Conservation (phyloP, 2,329 filamentous ascomycete species). For the Tolypocladium paradoxum region DNA sequence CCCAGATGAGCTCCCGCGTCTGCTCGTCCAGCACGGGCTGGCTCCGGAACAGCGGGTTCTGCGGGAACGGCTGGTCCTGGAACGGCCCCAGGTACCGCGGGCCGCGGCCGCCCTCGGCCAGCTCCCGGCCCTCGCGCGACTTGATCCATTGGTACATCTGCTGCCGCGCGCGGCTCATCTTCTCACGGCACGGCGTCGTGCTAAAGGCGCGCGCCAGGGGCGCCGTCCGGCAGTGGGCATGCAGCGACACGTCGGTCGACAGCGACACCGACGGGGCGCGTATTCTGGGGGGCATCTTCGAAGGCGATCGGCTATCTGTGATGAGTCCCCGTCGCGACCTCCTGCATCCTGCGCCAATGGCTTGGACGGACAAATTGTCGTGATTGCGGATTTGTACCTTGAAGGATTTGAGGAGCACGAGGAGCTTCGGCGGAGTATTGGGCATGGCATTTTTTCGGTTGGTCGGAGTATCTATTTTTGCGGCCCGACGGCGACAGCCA, state of each 20-base stretch:
- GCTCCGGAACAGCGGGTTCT: conserved; percentile 61
- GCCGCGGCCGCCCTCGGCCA: conserved; percentile 13
- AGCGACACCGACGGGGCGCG: conserved; percentile 16
- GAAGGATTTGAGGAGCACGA: neutral
- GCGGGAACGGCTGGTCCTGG: conserved; percentile 55
- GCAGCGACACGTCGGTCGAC: conserved; percentile 15
- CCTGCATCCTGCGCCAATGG: neutral
- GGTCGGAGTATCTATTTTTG: neutral
- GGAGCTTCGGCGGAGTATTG: too few relatives aligned
- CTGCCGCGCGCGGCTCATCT: conserved; percentile 25
- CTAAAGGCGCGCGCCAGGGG: conserved; percentile 24
- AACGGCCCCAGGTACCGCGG: conserved; percentile 27
- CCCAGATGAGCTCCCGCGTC: conserved; percentile 63
- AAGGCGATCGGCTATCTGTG: neutral
- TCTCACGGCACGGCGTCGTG: conserved; percentile 25
- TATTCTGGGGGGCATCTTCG: conserved; percentile 9
- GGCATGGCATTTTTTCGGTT: neutral
- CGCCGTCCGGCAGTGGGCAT: conserved; percentile 3
- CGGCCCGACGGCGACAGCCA: neutral
- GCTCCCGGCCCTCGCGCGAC: conserved; percentile 10
- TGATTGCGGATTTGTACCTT: neutral
- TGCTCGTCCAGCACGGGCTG: conserved; percentile 63
- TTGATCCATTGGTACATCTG: conserved; percentile 29
- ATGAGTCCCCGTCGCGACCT: neutral
- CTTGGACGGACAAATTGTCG: neutral